Evolutionary conservation across 768 basidiomycete species (phyloP).

Genomic region (Trametopsis cervina): DNA sequence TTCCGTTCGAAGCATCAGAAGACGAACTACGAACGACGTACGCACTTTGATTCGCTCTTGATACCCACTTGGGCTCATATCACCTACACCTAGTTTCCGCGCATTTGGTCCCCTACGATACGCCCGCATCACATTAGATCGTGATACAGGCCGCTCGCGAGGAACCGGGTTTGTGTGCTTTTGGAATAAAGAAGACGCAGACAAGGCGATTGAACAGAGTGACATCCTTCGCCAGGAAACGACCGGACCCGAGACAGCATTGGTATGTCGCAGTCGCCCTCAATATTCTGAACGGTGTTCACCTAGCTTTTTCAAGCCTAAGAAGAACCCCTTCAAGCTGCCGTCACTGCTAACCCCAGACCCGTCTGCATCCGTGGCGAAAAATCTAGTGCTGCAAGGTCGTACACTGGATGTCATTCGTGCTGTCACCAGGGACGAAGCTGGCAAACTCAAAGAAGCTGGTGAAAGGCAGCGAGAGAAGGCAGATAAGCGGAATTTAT

Average conservation of each 20-base stretch:
- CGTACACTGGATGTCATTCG: constrained; percentile 85
- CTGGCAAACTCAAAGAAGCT: constrained; percentile 81
- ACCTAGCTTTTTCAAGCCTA: constrained; percentile 29
- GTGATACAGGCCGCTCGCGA: constrained; percentile 74
- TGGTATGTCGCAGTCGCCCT: constrained; percentile 13
- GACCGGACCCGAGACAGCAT: constrained; percentile 33
- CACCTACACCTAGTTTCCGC: constrained; percentile 87
- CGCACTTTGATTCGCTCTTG: constrained; percentile 26
- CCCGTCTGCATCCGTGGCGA: constrained; percentile 79
- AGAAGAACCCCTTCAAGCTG: constrained; percentile 81
- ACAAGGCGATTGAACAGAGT: constrained; percentile 77
- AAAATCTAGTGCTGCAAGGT: constrained; percentile 83
- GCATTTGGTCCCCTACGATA: constrained; percentile 90
- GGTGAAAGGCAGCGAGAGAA: constrained; percentile 82
- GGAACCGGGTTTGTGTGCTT: constrained; percentile 97
- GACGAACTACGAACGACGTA: constrained; percentile 85
- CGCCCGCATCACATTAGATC: constrained; percentile 84
- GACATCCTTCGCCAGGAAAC: constrained; percentile 64
- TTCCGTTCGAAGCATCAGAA: constrained; percentile 88
- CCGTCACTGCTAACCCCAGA: constrained; percentile 92
- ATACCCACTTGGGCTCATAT: background rate
- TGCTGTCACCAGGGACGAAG: constrained; percentile 88
- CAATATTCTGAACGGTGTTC: background rate
- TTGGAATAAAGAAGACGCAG: constrained; percentile 89
- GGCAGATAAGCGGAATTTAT: constrained; percentile 92